A percentile compares a stretch with the other conserved stretches of the same genome.
phyloP scores from a whole-genome alignment of 2,329 filamentous ascomycete species.

The Fusarium mangiferae region DNA sequence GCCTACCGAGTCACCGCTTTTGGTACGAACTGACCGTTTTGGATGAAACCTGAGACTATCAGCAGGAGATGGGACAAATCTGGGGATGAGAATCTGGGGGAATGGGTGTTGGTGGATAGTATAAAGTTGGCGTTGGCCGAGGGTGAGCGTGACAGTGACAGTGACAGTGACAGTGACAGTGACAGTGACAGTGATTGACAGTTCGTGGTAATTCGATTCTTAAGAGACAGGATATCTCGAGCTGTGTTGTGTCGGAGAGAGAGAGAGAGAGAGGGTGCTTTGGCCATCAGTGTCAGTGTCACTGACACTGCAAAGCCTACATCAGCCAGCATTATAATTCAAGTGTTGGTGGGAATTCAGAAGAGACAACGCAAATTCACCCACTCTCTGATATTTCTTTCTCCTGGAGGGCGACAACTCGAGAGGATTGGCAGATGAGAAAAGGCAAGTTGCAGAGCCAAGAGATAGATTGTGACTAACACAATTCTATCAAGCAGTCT shows the following conservation, averaged over 20 bases:
- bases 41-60: not conserved
- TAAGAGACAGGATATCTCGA: not conserved
- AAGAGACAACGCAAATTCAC: not conserved
- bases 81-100: not conserved
- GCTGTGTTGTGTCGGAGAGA: not conserved
- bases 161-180: not conserved
- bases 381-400: not conserved
- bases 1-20: conserved; percentile 1
- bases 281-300: not conserved
- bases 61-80: not conserved
- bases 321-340: not conserved
- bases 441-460: conserved; percentile 13
- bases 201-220: too few species aligned
- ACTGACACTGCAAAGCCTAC: not conserved
- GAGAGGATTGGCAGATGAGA: not conserved
- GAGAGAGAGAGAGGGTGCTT: not conserved
- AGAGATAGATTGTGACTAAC: not conserved
- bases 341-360: not conserved
- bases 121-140: not conserved
- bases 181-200: not conserved
- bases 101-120: not conserved
- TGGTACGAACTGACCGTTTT: not conserved
- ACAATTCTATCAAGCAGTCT: not conserved
- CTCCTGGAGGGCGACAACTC: not conserved
- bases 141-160: not conserved